These are phyloP conservation scores for Fusarium tjaetaba DNA, from an alignment of 2,329 filamentous ascomycete species.

Conservation along the genomic window DNA sequence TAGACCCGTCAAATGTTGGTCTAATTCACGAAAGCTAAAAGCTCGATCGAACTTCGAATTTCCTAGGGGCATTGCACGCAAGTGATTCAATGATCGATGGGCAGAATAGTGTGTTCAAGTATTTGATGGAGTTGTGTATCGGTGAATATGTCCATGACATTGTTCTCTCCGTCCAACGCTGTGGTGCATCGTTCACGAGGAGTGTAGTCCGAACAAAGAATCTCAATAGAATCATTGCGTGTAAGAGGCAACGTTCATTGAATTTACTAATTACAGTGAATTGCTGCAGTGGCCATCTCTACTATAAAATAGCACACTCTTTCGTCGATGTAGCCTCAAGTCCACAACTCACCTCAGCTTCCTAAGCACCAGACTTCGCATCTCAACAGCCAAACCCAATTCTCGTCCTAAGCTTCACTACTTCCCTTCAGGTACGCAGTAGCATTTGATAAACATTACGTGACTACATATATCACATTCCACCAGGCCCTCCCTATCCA, in stretches of 20 bases:
- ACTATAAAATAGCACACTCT: background rate
- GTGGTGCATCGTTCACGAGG: background rate
- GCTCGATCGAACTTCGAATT: background rate
- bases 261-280: background rate
- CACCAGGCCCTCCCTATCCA: background rate
- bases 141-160: background rate
- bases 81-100: background rate
- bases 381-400: background rate
- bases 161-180: background rate
- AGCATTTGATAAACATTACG: background rate
- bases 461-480: background rate
- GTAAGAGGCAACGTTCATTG: background rate
- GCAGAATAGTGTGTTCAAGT: background rate
- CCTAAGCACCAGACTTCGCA: background rate
- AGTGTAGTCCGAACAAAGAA: background rate
- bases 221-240: background rate
- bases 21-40: background rate
- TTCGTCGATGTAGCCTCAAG: background rate
- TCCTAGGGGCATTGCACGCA: background rate
- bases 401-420: background rate
- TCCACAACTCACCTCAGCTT: background rate
- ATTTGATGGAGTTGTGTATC: background rate
- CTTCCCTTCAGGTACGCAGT: background rate
- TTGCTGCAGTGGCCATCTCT: background rate
- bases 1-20: background rate